phyloP scores from a whole-genome alignment of 2,329 filamentous ascomycete species.

The Fusarium odoratissimum region DNA sequence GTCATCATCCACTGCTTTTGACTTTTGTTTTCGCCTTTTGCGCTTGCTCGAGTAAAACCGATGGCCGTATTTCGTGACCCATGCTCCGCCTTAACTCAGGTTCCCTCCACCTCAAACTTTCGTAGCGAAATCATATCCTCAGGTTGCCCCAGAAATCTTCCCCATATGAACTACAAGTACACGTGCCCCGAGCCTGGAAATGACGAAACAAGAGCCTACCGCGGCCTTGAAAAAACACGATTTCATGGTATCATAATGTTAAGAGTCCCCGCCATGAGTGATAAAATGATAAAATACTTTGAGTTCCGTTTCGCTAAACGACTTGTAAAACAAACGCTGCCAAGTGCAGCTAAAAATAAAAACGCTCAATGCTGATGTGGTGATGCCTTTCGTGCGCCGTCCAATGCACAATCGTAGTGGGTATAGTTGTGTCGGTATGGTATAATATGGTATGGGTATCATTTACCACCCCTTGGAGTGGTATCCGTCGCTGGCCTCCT shows the following conservation, averaged over 20 bases:
- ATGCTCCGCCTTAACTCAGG: constrained; percentile 7
- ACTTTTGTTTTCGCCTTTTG: constrained; percentile 38
- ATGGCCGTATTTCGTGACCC: constrained; percentile 20
- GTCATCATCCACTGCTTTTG: constrained; percentile 29
- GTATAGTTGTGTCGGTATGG: constrained; percentile 37
- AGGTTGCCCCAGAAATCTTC: constrained; percentile 45
- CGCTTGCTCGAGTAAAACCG: constrained; percentile 25
- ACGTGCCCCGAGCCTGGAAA: constrained; percentile 41
- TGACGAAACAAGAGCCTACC: constrained; percentile 32
- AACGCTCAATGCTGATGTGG: constrained; percentile 46
- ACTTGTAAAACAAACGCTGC: constrained; percentile 38
- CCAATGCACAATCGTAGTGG: constrained; percentile 45
- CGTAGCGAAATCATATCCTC: constrained; percentile 33
- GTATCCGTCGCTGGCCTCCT: constrained; percentile 70
- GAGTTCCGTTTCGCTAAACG: constrained; percentile 34
- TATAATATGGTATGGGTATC: constrained; percentile 32
- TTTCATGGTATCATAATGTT: constrained; percentile 49
- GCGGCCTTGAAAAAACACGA: constrained; percentile 37
- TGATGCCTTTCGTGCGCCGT: constrained; percentile 47
- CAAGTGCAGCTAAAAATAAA: constrained; percentile 37
- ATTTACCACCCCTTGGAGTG: constrained; percentile 58
- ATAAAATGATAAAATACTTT: constrained; percentile 28
- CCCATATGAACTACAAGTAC: constrained; percentile 43
- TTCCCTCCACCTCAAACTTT: constrained; percentile 5
- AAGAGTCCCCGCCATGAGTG: constrained; percentile 41